Conservation (phyloP, 352 stramenopile genomes). For the Pelagophyceae sp. region DNA sequence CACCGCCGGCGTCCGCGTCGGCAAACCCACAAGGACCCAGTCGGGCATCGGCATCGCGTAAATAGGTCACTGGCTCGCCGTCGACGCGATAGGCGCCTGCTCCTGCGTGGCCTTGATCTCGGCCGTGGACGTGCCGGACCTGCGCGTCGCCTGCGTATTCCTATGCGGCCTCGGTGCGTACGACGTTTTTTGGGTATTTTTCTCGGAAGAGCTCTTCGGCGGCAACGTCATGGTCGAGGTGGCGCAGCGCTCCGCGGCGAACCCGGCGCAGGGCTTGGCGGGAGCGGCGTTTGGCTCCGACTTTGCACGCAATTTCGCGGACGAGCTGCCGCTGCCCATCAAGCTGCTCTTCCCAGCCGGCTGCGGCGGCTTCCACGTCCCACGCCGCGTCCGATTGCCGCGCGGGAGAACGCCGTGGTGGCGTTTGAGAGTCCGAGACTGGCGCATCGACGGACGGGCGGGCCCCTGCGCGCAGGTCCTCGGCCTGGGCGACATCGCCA, state of each 20-base stretch:
- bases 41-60: too few species aligned
- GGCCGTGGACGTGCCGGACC: background rate
- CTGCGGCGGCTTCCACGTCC: background rate
- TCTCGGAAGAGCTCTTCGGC: background rate
- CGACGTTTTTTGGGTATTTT: conserved; percentile 8
- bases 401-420: too few species aligned
- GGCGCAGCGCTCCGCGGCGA: background rate
- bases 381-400: too few species aligned
- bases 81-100: background rate
- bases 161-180: background rate
- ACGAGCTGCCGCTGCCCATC: background rate
- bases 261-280: background rate
- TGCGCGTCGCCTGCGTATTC: background rate
- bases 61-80: background rate
- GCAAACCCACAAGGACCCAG: too few species aligned
- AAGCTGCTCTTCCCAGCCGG: background rate
- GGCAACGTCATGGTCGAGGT: conserved; percentile 8
- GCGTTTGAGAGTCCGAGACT: too few species aligned
- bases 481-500: background rate
- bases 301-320: too few species aligned
- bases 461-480: too few species aligned
- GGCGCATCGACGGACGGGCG: too few species aligned
- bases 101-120: background rate
- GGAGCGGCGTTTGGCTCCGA: background rate
- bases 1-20: too few species aligned